These are phyloP conservation scores for Dissophora ornata DNA, from an alignment of 192 early-diverging fungal genomes.

Conservation along the genomic window DNA sequence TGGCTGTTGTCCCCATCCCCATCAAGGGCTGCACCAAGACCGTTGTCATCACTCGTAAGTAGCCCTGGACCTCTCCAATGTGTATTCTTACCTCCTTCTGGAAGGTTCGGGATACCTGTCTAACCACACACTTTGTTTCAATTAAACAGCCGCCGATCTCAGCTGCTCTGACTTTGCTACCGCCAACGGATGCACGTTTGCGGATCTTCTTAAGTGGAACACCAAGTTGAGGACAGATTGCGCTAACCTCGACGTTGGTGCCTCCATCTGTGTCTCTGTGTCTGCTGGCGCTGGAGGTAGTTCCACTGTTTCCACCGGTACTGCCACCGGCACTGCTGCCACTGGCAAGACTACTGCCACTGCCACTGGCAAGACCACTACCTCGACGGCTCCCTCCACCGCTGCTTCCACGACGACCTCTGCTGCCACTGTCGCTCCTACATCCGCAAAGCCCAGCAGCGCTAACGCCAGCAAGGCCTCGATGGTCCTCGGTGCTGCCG, in stretches of 20 bases:
- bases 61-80: neutral
- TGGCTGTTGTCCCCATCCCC: constrained; percentile 33
- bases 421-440: neutral
- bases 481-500: constrained; percentile 23
- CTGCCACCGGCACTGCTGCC: constrained; percentile 1
- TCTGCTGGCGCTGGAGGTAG: neutral
- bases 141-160: constrained; percentile 13
- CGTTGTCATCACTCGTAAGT: constrained; percentile 27
- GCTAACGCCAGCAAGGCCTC: constrained; percentile 28
- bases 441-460: neutral
- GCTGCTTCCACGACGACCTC: neutral
- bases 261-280: constrained; percentile 39
- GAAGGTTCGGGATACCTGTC: neutral
- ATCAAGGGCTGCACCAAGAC: constrained; percentile 40
- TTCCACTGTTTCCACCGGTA: neutral
- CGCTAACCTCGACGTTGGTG: constrained; percentile 25
- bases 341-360: neutral
- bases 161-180: constrained; percentile 18
- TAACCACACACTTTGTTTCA: neutral
- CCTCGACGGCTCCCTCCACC: no score
- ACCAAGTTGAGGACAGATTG: constrained; percentile 18
- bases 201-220: constrained; percentile 38
- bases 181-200: constrained; percentile 22
- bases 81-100: no score
- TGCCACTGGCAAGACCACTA: neutral